Evolutionary conservation across 345 rosid genomes (phyloP), one percentile per base, ranked within the genome.

Genomic region (Eucalyptus pumila): DNA sequence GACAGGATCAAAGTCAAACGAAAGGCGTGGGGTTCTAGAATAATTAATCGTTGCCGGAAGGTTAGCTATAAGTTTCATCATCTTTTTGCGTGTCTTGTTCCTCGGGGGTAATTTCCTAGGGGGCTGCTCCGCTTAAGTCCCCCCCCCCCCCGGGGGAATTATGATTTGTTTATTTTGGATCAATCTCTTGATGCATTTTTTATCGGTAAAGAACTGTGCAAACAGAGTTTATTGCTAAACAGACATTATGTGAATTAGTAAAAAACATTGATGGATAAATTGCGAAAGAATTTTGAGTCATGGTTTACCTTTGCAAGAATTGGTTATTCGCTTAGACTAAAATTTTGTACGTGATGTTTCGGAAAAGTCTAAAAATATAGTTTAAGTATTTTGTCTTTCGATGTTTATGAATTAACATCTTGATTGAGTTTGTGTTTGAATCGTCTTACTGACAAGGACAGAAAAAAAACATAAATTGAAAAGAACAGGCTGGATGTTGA

Each of bases 341-440:
- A n/a, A 14, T 65, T 8, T 6, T 1, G 9, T 37, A 72, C 8
- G 2, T 3, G 27, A 72, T 7, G 14, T 37, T 2, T 40, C 1
- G 15, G 24, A 9, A 3, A 34, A 1, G 26, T 16, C 8, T 5
- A 1, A 34, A 69, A 34, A 17, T 37, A 6, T 16, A 37, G 27
- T 40, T 19, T 2, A n/a, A 32, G 0, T n/a, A 8, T 15, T 52
- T 52, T n/a, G 4, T 65, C 32, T 65, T 14, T n/a, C 10, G 1
- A 65, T 0, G 1, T 65, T 65, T n/a, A 30, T 14, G 1, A n/a
- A n/a, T n/a, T n/a, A 32, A n/a, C 3, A 3, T n/a, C 16, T n/a
- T 4, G 6, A 34, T 15, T 34, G 19, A 65, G 40, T 65, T n/a
- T 65, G 37, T 37, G 17, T 65, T n/a, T 14, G 40, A 65, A 65